Percentiles rank a stretch among this genome's conserved stretches.
These are phyloP conservation scores for Teratosphaeria epicoccoides DNA, from an alignment of 2,329 filamentous ascomycete genomes.

Conservation along the genomic window DNA sequence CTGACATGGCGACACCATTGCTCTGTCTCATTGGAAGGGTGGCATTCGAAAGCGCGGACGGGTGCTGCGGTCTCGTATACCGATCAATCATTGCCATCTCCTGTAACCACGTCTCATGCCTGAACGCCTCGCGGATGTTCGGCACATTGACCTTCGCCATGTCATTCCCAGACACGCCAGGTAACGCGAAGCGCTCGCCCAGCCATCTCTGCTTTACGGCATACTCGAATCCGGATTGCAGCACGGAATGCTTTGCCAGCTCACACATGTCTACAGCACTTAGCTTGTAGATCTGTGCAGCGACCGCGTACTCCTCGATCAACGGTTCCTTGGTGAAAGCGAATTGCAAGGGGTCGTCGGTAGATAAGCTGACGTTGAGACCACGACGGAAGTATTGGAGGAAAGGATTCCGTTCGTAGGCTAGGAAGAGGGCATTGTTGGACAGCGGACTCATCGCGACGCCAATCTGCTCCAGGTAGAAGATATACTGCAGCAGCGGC, in stretches of 20 bases:
- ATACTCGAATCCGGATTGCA: conserved; percentile 87
- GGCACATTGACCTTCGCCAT: conserved; percentile 96
- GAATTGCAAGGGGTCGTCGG: conserved; percentile 93
- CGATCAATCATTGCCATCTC: conserved; percentile 62
- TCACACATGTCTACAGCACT: conserved; percentile 98
- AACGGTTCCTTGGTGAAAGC: conserved; percentile 96
- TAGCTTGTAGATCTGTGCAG: conserved; percentile 96
- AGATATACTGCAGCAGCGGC: conserved; percentile 88
- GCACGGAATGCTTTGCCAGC: conserved; percentile 87
- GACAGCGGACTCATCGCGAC: conserved; percentile 99
- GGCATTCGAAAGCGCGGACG: neutral
- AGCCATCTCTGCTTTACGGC: conserved; percentile 87
- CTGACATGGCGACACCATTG: neutral
- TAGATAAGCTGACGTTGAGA: conserved; percentile 89
- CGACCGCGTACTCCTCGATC: conserved; percentile 96
- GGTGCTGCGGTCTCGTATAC: conserved; percentile 27
- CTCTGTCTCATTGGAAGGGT: neutral
- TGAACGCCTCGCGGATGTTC: conserved; percentile 79
- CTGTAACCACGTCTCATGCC: conserved; percentile 73
- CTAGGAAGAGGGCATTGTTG: conserved; percentile 93
- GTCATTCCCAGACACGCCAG: conserved; percentile 74
- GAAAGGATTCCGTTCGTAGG: conserved; percentile 95
- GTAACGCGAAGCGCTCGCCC: conserved; percentile 63
- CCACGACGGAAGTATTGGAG: conserved; percentile 91
- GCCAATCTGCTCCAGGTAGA: conserved; percentile 95